Evolutionary conservation across 768 basidiomycete species (phyloP).

Genomic region (Cubamyces sp.): DNA sequence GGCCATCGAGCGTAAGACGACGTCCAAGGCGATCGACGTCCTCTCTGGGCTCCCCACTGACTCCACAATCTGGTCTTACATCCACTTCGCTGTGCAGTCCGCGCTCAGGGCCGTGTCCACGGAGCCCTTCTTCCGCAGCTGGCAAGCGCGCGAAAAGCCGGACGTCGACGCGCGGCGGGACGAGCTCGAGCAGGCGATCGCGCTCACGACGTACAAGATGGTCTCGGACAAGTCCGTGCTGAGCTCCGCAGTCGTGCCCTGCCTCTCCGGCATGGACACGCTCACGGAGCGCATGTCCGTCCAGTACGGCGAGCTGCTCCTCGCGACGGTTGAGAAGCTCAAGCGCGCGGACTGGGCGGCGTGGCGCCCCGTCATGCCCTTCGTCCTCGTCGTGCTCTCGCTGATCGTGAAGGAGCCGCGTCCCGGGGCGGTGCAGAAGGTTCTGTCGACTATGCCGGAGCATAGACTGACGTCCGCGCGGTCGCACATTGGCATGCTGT

Average conservation of each 20-base stretch:
- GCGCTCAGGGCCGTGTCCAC: not conserved
- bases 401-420: slow-evolving; percentile 11
- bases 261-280: slow-evolving; percentile 6
- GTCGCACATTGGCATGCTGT: slow-evolving; percentile 10
- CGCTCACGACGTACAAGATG: slow-evolving; percentile 14
- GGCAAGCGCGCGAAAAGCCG: slow-evolving; percentile 14
- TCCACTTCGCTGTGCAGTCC: not conserved
- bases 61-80: not conserved
- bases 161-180: slow-evolving; percentile 1
- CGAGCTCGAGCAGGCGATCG: slow-evolving; percentile 16
- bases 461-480: not conserved
- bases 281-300: slow-evolving; percentile 15
- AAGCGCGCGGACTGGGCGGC: not conserved
- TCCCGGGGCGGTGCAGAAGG: slow-evolving; percentile 4
- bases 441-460: slow-evolving; percentile 4
- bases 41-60: not conserved
- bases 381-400: slow-evolving; percentile 13
- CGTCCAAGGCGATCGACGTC: not conserved
- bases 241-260: slow-evolving; percentile 8
- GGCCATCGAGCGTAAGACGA: not conserved
- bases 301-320: slow-evolving; percentile 8
- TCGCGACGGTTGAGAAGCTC: not conserved
- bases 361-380: slow-evolving; percentile 13
- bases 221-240: slow-evolving; percentile 6
- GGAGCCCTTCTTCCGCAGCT: not conserved